Percentiles rank a stretch among this genome's conserved stretches.
Conservation (phyloP, 768 basidiomycete genomes). For the Serpula lacrymans region DNA sequence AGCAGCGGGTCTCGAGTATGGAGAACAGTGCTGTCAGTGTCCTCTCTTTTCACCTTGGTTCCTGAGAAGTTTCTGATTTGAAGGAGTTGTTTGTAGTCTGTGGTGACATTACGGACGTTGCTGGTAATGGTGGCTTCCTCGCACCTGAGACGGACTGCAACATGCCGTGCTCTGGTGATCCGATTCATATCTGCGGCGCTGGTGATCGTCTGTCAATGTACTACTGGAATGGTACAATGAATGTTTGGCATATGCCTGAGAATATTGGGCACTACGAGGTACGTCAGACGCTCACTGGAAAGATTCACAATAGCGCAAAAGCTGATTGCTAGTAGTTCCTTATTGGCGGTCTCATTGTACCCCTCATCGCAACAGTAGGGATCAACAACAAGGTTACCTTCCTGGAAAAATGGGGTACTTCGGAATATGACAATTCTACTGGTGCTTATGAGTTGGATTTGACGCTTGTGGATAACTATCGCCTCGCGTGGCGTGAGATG, state of each 20-base stretch:
- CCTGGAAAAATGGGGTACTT: conserved; percentile 71
- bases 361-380: conserved; percentile 71
- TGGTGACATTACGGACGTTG: conserved; percentile 60
- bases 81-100: conserved; percentile 45
- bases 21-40: conserved; percentile 73
- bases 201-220: conserved; percentile 52
- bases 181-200: conserved; percentile 65
- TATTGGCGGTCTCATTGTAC: conserved; percentile 61
- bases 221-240: conserved; percentile 48
- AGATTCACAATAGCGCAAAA: not conserved
- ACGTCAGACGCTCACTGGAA: conserved; percentile 14
- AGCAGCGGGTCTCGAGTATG: conserved; percentile 67
- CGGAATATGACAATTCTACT: conserved; percentile 59
- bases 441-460: conserved; percentile 79
- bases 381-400: conserved; percentile 81
- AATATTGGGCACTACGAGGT: conserved; percentile 73
- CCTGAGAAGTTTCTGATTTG: not conserved
- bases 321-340: conserved; percentile 33
- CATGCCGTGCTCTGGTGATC: conserved; percentile 66
- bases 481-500: conserved; percentile 68
- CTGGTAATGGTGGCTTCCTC: conserved; percentile 27
- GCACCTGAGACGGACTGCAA: conserved; percentile 37
- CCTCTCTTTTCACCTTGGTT: not conserved
- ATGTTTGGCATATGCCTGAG: conserved; percentile 62
- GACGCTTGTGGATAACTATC: conserved; percentile 43